Percentiles rank a stretch among this genome's conserved stretches.
Evolutionary conservation across 768 basidiomycete species (phyloP).

Genomic region (Leccinum imitatum): DNA sequence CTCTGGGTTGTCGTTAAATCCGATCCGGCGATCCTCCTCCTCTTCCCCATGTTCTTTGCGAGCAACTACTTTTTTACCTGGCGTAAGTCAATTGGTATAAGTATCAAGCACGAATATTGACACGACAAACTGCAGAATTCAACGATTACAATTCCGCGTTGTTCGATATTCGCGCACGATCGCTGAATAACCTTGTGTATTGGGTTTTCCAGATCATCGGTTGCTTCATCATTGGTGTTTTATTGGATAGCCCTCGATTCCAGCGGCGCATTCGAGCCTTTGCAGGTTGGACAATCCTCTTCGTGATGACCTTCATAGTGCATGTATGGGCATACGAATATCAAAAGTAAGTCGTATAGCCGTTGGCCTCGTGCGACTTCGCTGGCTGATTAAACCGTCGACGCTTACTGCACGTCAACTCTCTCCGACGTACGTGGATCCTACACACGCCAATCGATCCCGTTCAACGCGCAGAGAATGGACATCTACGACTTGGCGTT

Average conservation of each 20-base stretch:
- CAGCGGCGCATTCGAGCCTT: slow-evolving; percentile 67
- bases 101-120: neutral
- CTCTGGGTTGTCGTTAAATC: slow-evolving; percentile 65
- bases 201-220: slow-evolving; percentile 77
- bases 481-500: slow-evolving; percentile 44
- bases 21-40: slow-evolving; percentile 68
- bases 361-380: neutral
- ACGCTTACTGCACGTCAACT: neutral
- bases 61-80: slow-evolving; percentile 85
- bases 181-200: slow-evolving; percentile 77
- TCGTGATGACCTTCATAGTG: slow-evolving; percentile 61
- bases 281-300: slow-evolving; percentile 58
- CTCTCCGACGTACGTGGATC: slow-evolving; percentile 28
- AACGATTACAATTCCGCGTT: slow-evolving; percentile 73
- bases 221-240: slow-evolving; percentile 61
- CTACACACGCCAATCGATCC: slow-evolving; percentile 58
- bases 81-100: slow-evolving; percentile 42
- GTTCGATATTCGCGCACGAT: slow-evolving; percentile 73
- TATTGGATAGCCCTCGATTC: slow-evolving; percentile 57
- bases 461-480: slow-evolving; percentile 43
- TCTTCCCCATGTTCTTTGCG: slow-evolving; percentile 82
- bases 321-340: slow-evolving; percentile 78
- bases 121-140: slow-evolving; percentile 50
- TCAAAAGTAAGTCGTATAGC: slow-evolving; percentile 49
- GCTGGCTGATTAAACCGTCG: neutral